Percentiles rank a stretch among this genome's conserved stretches.
These are phyloP conservation scores for Cystobasidium ongulense DNA, from an alignment of 768 basidiomycete genomes.

Conservation along the genomic window DNA sequence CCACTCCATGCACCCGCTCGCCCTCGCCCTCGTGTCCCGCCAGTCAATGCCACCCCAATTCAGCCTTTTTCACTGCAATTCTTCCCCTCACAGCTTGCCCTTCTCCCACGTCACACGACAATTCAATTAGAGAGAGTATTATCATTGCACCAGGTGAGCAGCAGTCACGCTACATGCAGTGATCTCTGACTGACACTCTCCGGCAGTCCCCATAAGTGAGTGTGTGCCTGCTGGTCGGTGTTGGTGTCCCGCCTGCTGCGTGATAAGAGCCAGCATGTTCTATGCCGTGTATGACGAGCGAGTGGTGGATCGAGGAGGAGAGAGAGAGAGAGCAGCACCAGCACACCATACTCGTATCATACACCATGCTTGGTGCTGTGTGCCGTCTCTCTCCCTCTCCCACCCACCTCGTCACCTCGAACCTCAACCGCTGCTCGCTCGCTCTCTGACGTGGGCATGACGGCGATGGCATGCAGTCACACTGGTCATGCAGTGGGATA, in stretches of 20 bases:
- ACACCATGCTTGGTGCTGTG: no score
- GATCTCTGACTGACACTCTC: no score
- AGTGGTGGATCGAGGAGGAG: no score
- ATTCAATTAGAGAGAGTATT: no score
- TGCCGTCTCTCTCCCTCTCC: no score
- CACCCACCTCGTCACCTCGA: no score
- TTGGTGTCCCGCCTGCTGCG: not conserved
- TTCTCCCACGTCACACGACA: not conserved
- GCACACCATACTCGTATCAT: not conserved
- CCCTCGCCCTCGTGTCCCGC: not conserved
- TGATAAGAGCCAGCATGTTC: not conserved
- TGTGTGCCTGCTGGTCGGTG: not conserved
- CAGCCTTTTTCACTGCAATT: not conserved
- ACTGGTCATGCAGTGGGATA: no score
- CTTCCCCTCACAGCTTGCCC: not conserved
- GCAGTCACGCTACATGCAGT: no score
- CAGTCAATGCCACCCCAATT: not conserved
- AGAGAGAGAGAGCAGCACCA: not conserved
- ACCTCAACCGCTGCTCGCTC: no score
- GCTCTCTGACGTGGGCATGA: no score
- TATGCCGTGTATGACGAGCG: no score
- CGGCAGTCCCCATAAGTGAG: not conserved
- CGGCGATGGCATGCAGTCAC: no score
- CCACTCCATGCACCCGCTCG: not conserved
- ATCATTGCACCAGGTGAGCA: not conserved